Base-by-base conservation (phyloP, 2,329 filamentous ascomycete species). In the Verticillium albo-atrum region DNA sequence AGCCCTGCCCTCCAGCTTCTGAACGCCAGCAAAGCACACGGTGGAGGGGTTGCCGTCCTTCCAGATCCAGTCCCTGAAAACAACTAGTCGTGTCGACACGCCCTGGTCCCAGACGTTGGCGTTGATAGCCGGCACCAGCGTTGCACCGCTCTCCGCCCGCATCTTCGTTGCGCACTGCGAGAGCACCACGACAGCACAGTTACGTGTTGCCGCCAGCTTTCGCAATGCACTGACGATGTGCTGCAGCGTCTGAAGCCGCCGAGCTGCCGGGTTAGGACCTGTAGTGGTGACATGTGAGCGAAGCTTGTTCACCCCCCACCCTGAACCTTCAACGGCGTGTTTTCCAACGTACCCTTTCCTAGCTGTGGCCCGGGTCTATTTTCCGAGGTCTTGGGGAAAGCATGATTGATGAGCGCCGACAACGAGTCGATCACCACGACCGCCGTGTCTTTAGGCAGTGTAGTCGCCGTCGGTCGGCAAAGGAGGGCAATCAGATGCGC, bases 141-240 rank as follows among this genome's bases (percentile, higher is more conserved):
- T 83, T 15, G 92, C 89, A 64, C 80, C 83, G 64, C 77, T 81
- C 63, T 83, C 87, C 4, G 80, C 79, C 62, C 89, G 87, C 75
- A 96, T 88, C 65, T 88, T 89, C n/a, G 91, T 96, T 50, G 88
- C 89, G 61, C 89, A 91, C 70, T 96, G 92, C 37, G 88, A 92
- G 55, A 92, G 81, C 23, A 95, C 72, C 3, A 97, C 78, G 50
- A 96, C 79, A 26, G 91, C 89, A 57, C 93, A 80, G 67, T 90
- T 83, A 63, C 85, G 83, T 30, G 88, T 83, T 12, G 89, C 86
- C 4, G 93, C 91, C 12, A 96, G 81, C 67, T 89, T 93, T 62
- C 89, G 84, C 12, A 97, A 75, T 4, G 88, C 84, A 60, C 84
- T 87, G 61, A 91, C 85, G 28, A 96, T 80, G 60, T 79, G 80